Conservation (phyloP, 1,284 basidiomycete genomes). For the Cryptococcus floricola region DNA sequence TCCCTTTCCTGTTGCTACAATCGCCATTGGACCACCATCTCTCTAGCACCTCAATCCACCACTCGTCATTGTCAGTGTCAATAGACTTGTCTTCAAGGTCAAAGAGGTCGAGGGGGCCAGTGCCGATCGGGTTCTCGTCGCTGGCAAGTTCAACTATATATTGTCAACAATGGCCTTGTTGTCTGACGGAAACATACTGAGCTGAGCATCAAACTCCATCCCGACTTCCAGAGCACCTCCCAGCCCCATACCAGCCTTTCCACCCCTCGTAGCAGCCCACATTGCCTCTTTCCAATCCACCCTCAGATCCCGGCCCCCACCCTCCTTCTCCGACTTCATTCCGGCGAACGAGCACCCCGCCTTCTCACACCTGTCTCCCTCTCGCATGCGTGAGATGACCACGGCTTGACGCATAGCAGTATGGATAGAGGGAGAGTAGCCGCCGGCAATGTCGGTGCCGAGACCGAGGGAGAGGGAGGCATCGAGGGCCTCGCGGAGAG, state of each 20-base stretch:
- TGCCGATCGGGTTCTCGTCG: constrained; percentile 43
- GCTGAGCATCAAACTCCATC: constrained; percentile 73
- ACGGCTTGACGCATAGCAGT: constrained; percentile 72
- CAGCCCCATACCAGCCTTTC: constrained; percentile 61
- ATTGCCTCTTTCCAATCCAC: constrained; percentile 76
- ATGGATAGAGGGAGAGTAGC: constrained; percentile 73
- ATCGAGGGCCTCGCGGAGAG: constrained; percentile 66
- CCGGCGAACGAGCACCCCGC: constrained; percentile 10
- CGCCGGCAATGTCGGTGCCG: constrained; percentile 79
- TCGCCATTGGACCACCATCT: constrained; percentile 86
- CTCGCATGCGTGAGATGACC: constrained; percentile 64
- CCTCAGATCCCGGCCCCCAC: constrained; percentile 38
- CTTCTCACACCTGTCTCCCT: constrained; percentile 54
- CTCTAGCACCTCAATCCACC: constrained; percentile 61
- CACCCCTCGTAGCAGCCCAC: constrained; percentile 73
- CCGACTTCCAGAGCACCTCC: constrained; percentile 63
- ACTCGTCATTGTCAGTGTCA: constrained; percentile 22
- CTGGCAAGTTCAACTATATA: constrained; percentile 18
- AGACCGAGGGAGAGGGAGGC: constrained; percentile 65
- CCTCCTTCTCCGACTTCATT: constrained; percentile 7
- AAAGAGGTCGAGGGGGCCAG: constrained; percentile 68
- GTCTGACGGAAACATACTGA: constrained; percentile 55
- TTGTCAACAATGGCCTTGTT: neutral
- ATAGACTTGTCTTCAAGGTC: constrained; percentile 35
- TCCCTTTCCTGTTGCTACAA: constrained; percentile 57